These are phyloP conservation scores for Epichloe baconii DNA, from an alignment of 2,329 filamentous ascomycete species.

Conservation along the genomic window DNA sequence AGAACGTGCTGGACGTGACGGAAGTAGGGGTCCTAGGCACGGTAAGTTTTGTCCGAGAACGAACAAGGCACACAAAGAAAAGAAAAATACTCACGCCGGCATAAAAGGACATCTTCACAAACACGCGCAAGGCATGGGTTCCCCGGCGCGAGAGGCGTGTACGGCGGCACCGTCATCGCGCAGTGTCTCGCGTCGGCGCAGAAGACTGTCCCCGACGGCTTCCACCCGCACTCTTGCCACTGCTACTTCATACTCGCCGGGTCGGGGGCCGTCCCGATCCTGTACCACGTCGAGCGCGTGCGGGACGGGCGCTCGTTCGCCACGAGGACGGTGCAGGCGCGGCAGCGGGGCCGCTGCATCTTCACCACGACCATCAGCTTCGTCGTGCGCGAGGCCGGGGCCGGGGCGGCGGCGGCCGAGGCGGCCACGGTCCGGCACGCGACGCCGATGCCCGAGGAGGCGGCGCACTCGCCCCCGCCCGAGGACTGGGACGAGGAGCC, in stretches of 20 bases:
- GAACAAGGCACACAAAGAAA: too few species aligned
- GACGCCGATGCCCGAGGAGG: conserved; percentile 38
- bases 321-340: conserved; percentile 89
- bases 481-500: conserved; percentile 30
- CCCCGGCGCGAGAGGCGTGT: conserved; percentile 89
- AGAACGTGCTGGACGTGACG: conserved; percentile 80
- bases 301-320: conserved; percentile 82
- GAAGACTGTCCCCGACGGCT: conserved; percentile 67
- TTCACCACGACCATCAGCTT: conserved; percentile 95
- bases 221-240: conserved; percentile 90
- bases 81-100: too few species aligned
- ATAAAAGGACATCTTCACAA: conserved; percentile 77
- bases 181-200: conserved; percentile 83
- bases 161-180: conserved; percentile 83
- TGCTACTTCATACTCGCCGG: conserved; percentile 97
- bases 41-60: conserved; percentile 24
- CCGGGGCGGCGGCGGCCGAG: conserved; percentile 41
- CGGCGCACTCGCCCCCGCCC: conserved; percentile 25
- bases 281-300: conserved; percentile 91
- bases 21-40: conserved; percentile 64
- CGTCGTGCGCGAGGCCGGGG: conserved; percentile 60
- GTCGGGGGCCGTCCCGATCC: conserved; percentile 68
- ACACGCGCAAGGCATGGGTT: conserved; percentile 83
- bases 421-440: conserved; percentile 53
- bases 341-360: conserved; percentile 77